These are phyloP conservation scores for Blakeslea trispora DNA, from an alignment of 371 early-diverging fungal genomes.

Conservation along the genomic window DNA sequence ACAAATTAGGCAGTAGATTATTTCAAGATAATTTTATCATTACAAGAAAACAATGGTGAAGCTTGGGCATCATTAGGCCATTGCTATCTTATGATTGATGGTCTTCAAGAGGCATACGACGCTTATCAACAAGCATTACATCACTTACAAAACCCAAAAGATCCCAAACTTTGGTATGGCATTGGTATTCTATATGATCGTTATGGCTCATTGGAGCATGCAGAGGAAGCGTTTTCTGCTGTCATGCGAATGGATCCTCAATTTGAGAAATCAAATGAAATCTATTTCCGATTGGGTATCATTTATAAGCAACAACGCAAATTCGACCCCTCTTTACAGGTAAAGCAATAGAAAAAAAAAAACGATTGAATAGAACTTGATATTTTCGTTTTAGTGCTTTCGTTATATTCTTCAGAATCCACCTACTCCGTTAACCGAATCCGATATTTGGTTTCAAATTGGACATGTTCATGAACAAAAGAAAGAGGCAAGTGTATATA, in stretches of 20 bases:
- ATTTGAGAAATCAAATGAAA: slow-evolving; percentile 93
- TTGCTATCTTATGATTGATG: slow-evolving; percentile 92
- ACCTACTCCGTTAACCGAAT: slow-evolving; percentile 86
- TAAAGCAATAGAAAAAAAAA: slow-evolving; percentile 19
- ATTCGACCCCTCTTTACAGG: slow-evolving; percentile 79
- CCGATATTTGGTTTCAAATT: slow-evolving; percentile 96
- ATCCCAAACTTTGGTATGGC: slow-evolving; percentile 97
- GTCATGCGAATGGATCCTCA: slow-evolving; percentile 82
- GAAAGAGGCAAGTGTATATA: slow-evolving; percentile 63
- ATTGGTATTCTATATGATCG: slow-evolving; percentile 95
- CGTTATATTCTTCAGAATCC: slow-evolving; percentile 82
- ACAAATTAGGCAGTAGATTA: slow-evolving; percentile 41
- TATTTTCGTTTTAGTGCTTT: slow-evolving; percentile 67
- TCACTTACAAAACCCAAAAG: slow-evolving; percentile 77
- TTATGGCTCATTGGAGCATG: slow-evolving; percentile 91
- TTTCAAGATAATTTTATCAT: slow-evolving; percentile 80
- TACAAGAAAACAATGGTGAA: slow-evolving; percentile 84
- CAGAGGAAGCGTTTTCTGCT: slow-evolving; percentile 92
- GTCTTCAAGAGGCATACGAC: slow-evolving; percentile 86
- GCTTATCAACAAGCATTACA: slow-evolving; percentile 36
- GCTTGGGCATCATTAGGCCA: slow-evolving; percentile 94
- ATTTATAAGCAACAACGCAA: slow-evolving; percentile 93
- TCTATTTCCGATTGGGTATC: slow-evolving; percentile 93
- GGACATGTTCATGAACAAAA: slow-evolving; percentile 92
- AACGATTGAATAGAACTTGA: background rate